These are phyloP conservation scores for Oryza longistaminata DNA, from an alignment of 176 grass and related monocot genomes.

Conservation along the genomic window DNA sequence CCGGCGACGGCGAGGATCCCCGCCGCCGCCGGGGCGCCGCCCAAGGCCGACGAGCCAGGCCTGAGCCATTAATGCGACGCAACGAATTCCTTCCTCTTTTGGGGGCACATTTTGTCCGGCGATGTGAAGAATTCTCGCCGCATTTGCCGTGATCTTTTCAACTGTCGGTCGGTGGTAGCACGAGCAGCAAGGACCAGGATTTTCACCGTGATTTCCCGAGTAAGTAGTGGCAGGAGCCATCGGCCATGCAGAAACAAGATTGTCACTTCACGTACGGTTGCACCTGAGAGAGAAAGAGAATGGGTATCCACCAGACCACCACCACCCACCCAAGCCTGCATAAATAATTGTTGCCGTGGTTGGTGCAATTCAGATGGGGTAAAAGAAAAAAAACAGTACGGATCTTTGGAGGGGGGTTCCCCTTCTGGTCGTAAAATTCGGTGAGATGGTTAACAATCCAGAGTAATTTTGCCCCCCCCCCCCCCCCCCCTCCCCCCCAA, in stretches of 20 bases:
- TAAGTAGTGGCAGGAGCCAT: constrained; percentile 21
- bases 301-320: no score
- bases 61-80: not conserved
- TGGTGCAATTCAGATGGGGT: constrained; percentile 30
- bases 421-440: not conserved
- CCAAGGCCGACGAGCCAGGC: constrained; percentile 24
- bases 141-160: not conserved
- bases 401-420: no score
- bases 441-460: no score
- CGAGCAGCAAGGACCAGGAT: not conserved
- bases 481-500: no score
- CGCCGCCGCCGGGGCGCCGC: not conserved
- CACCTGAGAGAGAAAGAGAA: no score
- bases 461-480: no score
- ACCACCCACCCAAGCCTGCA: not conserved
- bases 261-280: not conserved
- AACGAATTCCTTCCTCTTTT: not conserved
- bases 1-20: not conserved
- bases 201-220: not conserved
- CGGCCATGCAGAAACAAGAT: not conserved
- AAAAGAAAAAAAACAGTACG: not conserved
- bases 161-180: constrained; percentile 41
- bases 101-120: not conserved
- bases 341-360: not conserved
- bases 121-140: not conserved